These are phyloP conservation scores for Macadamia integrifolia DNA, from an alignment of 164 flowering plant genomes.

Conservation along the genomic window DNA sequence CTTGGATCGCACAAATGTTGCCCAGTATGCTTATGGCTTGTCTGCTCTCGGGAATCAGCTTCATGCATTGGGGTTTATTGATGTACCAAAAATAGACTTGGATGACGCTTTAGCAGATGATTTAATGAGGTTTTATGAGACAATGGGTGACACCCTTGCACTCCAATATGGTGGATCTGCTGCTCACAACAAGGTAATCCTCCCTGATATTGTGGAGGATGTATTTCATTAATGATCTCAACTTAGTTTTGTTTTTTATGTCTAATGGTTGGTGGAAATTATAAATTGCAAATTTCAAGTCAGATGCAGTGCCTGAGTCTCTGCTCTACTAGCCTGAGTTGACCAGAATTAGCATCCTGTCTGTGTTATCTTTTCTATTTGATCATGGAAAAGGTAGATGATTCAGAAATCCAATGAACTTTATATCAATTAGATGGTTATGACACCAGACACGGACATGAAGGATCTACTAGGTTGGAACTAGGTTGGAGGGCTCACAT, in stretches of 20 bases:
- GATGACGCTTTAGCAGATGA: constrained; percentile 59
- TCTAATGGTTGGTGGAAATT: not conserved
- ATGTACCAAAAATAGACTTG: constrained; percentile 40
- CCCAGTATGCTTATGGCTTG: constrained; percentile 87
- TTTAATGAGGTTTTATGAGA: constrained; percentile 71
- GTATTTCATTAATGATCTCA: not conserved
- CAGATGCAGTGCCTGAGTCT: not conserved
- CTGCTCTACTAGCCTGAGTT: not conserved
- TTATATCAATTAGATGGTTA: no score
- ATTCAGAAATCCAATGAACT: no score
- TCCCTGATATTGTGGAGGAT: not conserved
- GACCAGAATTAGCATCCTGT: no score
- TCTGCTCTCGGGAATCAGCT: constrained; percentile 86
- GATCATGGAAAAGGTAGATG: no score
- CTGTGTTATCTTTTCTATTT: no score
- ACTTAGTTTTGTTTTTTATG: not conserved
- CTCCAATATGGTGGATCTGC: constrained; percentile 96
- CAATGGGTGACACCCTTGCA: constrained; percentile 97
- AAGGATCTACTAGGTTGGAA: no score
- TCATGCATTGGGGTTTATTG: constrained; percentile 54
- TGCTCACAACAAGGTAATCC: constrained; percentile 90
- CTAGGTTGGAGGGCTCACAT: no score
- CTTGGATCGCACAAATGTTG: constrained; percentile 97
- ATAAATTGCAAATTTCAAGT: no score
- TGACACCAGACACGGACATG: no score